A percentile compares a stretch with the other conserved stretches of the same genome.
These are phyloP conservation scores for Pontederia paniculata DNA, from an alignment of 176 grass and related monocot genomes.

Conservation along the genomic window DNA sequence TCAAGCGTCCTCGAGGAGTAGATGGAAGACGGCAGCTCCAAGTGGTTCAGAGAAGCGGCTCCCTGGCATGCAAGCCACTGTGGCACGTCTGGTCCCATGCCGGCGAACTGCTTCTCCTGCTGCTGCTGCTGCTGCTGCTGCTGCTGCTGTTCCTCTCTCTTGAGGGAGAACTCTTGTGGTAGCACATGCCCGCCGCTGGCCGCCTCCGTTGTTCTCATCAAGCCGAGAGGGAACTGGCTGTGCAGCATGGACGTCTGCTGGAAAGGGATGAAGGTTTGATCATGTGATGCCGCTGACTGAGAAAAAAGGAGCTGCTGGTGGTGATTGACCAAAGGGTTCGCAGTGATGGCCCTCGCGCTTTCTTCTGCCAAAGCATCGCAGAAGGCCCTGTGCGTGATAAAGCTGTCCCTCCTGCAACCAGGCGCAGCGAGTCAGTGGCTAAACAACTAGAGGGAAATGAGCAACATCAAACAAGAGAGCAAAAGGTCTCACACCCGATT, in stretches of 20 bases:
- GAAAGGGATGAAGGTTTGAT: conserved; percentile 32
- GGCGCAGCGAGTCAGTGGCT: not conserved
- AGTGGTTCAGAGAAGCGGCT: not conserved
- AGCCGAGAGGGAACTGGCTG: conserved; percentile 15
- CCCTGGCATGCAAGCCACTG: conserved; percentile 32
- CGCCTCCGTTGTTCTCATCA: not conserved
- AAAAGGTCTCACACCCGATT: no score
- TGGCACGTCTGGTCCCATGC: conserved; percentile 2
- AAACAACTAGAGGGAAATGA: conserved; percentile 11
- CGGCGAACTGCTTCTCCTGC: not conserved
- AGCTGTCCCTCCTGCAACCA: conserved; percentile 71
- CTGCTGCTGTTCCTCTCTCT: conserved; percentile 42
- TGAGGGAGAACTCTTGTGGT: conserved; percentile 37
- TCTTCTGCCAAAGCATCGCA: conserved; percentile 98
- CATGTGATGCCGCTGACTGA: conserved; percentile 15
- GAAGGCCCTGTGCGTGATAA: conserved; percentile 97
- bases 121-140: conserved; percentile 28
- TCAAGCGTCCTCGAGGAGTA: conserved; percentile 13
- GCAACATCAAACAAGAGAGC: conserved; percentile 11
- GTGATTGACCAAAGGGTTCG: conserved; percentile 26
- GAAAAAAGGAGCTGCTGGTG: conserved; percentile 30
- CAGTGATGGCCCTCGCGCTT: conserved; percentile 63
- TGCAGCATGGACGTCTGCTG: conserved; percentile 38
- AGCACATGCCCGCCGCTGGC: conserved; percentile 14
- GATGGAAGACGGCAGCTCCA: not conserved